Evolutionary conservation across 2,329 filamentous ascomycete species (phyloP), one percentile per base, ranked within the genome.

Genomic region (Lachnellula occidentalis): DNA sequence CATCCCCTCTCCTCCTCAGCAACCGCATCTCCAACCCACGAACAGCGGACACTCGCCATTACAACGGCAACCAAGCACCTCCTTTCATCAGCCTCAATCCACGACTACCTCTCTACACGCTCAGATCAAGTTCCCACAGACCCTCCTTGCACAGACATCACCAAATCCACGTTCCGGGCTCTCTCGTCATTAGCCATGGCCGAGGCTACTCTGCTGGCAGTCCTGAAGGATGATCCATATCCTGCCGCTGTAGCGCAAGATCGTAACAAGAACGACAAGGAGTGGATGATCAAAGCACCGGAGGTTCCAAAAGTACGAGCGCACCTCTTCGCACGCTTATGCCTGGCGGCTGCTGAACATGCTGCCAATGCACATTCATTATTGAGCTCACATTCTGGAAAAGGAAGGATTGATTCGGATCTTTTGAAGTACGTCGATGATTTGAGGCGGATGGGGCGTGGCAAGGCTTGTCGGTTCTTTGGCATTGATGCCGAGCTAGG

Each of bases 211-310:
- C 78, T 97, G 1, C 80, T 96, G 1, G 90, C 90, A 0, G 90
- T 97, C 1, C 71, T 95, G 48, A 97, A 97, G 64, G 92, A 97
- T 67, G 94, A 99, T 66, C 91, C 92, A 0, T 97, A 96, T 66
- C 87, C 92, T 1, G 85, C 87, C 1, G 81, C 86, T 6, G 86
- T 95, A 2, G 84, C 90, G 1, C 89, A 95, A 65, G 83, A 86
- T 54, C 81, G 92, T 47, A 95, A 95, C 67, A 82, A 86, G 51
- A 84, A 86, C 62, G 90, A 92, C 70, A 90, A 82, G 58, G 92
- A 97, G 62, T 99, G 92, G 92, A 97, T 97, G 91, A 95, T 94
- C 70, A 90, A 88, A 65, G 82, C 90, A 0, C 90, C 92, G 0
- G 84, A 90, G 49, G 89, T 96, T 48, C 88, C 91, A 31, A 92